Base-by-base conservation (phyloP, 805 yeast species). In the Candida nemodendra region DNA sequence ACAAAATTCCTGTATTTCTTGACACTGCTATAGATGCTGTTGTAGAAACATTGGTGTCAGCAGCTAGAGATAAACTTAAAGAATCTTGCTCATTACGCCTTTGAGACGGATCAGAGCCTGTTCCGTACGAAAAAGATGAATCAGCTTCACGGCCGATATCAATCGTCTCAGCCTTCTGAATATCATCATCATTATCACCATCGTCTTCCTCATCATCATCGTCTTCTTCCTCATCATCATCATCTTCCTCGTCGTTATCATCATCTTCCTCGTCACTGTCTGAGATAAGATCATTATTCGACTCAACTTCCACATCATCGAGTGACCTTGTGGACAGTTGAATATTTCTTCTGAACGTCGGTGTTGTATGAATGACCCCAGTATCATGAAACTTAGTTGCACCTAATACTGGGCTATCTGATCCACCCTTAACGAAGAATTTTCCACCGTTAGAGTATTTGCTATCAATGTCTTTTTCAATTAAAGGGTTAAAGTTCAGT, bases 361-460 rank as follows among this genome's bases (percentile, higher is more conserved):
- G 59, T 2, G 59, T 54, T 4, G 56, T 47, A 2, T 48, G 37
- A 14, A 27, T 38, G 4, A 32, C 32, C 16, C 38, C 45, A 11
- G 39, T 36, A 14, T 39, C 36, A 4, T 38, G 30, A 8, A 36
- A 28, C 24, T 35, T 38, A 8, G 42, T 4, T 8, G 32, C 17
- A 3, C 19, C 38, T 13, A 42, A 18, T 15, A 32, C 15, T 1
- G 47, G 34, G 12, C 39, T 36, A 6, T 34, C 40, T 19, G 36
- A 21, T 16, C 45, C 41, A 18, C 46, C 49, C 18, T 47, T 52
- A 12, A 84, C 86, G 55, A 80, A 89, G 56, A 85, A 91, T 54
- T 90, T 84, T 2, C 99, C 99, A 5, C 99, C 99, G 46, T 74
- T 73, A 9, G 82, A 81, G 53, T 91, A 91, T 54, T 91, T 91